These are phyloP conservation scores for Acrodontium crateriforme DNA, from an alignment of 2,329 filamentous ascomycete species.

Conservation along the genomic window DNA sequence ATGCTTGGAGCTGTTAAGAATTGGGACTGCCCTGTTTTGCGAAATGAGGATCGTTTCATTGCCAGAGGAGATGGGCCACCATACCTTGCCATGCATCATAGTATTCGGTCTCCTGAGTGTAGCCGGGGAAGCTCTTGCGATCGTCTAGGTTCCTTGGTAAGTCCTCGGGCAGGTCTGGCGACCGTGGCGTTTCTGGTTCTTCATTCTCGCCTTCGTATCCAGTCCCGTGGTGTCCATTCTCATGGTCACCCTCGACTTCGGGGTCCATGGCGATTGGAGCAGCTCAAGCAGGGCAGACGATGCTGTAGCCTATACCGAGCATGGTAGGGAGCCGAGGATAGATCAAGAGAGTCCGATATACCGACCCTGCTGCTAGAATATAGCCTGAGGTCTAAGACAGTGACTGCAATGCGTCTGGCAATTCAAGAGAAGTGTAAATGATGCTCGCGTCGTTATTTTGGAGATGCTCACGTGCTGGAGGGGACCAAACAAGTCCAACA, in stretches of 20 bases:
- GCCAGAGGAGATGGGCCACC: slow-evolving; percentile 4
- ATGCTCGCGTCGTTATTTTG: too few species aligned
- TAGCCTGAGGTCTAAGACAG: too few species aligned
- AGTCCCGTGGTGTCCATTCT: slow-evolving; percentile 3
- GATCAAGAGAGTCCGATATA: too few species aligned
- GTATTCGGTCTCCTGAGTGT: slow-evolving; percentile 80
- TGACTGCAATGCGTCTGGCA: too few species aligned
- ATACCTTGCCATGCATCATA: slow-evolving; percentile 97
- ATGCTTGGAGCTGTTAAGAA: slow-evolving; percentile 78
- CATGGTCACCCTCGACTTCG: slow-evolving; percentile 2
- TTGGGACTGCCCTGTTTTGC: slow-evolving; percentile 68
- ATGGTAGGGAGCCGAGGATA: too few species aligned
- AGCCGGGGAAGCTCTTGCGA: slow-evolving; percentile 52
- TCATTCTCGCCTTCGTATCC: slow-evolving; percentile 10
- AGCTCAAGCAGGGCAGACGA: too few species aligned
- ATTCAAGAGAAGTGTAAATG: too few species aligned
- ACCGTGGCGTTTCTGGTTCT: too few species aligned
- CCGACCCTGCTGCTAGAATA: too few species aligned
- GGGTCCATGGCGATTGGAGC: slow-evolving; percentile 2
- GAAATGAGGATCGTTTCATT: not conserved
- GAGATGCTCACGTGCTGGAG: too few species aligned
- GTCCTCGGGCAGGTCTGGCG: slow-evolving; percentile 57
- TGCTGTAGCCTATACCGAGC: too few species aligned
- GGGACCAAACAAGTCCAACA: too few species aligned
- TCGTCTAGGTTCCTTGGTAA: slow-evolving; percentile 87